These are phyloP conservation scores for Stachybotrys chartarum DNA, from an alignment of 2,329 filamentous ascomycete genomes.

Conservation along the genomic window DNA sequence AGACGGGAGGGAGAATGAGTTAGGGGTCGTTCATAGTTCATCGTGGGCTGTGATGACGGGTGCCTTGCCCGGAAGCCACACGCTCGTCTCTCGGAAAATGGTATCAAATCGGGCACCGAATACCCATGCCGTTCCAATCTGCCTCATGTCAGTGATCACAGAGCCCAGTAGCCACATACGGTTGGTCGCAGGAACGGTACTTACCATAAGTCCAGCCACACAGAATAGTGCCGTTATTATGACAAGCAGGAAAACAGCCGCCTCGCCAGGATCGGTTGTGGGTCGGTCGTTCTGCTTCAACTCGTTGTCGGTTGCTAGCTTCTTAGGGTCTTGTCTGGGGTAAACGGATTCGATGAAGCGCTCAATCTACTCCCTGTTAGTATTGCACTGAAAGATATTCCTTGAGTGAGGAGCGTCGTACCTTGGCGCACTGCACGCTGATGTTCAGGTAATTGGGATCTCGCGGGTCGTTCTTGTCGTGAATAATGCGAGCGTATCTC, in stretches of 20 bases:
- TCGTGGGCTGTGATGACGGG: constrained; percentile 20
- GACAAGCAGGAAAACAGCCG: constrained; percentile 57
- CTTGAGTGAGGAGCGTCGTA: constrained; percentile 23
- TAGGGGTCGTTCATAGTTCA: constrained; percentile 22
- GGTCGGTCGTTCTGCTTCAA: constrained; percentile 32
- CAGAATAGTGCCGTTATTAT: constrained; percentile 63
- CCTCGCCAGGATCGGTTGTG: constrained; percentile 49
- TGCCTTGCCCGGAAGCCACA: constrained; percentile 13
- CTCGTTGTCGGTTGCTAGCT: constrained; percentile 34
- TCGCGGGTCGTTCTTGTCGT: constrained; percentile 86
- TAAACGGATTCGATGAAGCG: constrained; percentile 93
- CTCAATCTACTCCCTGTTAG: constrained; percentile 58
- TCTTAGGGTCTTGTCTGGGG: constrained; percentile 71
- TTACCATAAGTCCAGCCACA: constrained; percentile 74
- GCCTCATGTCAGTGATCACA: background rate
- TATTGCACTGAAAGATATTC: background rate
- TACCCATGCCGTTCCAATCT: constrained; percentile 73
- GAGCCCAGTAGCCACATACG: background rate
- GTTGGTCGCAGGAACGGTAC: constrained; percentile 17
- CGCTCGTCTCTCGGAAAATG: constrained; percentile 17
- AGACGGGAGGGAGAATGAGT: constrained; percentile 8
- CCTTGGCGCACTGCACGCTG: constrained; percentile 82
- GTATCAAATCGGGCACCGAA: constrained; percentile 76
- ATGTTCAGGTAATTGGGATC: constrained; percentile 92
- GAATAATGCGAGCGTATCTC: constrained; percentile 71